phyloP scores from a whole-genome alignment of 306 rosid genomes.

The Adenanthera pavonina region DNA sequence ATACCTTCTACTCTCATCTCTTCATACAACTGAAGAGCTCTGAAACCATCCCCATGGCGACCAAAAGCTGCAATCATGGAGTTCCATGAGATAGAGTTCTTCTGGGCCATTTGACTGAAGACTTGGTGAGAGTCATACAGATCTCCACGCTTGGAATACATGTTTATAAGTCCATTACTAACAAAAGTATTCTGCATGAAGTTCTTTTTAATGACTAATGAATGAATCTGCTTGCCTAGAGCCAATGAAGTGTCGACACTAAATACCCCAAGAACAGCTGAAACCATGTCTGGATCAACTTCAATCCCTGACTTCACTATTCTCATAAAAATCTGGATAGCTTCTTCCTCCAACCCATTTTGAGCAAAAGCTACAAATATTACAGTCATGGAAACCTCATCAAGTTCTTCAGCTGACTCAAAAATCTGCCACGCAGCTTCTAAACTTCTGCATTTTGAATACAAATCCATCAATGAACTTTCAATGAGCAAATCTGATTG shows the following conservation, averaged over 20 bases:
- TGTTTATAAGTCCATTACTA: constrained; percentile 83
- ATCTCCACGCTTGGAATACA: constrained; percentile 92
- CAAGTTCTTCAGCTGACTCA: constrained; percentile 73
- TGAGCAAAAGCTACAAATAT: constrained; percentile 88
- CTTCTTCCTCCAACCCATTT: constrained; percentile 85
- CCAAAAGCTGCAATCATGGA: constrained; percentile 89
- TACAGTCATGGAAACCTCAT: constrained; percentile 81
- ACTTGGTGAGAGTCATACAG: constrained; percentile 61
- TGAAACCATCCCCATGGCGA: constrained; percentile 78
- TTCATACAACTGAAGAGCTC: constrained; percentile 68
- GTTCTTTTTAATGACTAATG: constrained; percentile 63
- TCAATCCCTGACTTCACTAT: constrained; percentile 68
- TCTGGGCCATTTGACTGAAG: constrained; percentile 60
- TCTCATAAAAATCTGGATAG: constrained; percentile 71
- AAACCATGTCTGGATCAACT: constrained; percentile 72
- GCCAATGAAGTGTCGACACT: constrained; percentile 74
- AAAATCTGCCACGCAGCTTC: constrained; percentile 78
- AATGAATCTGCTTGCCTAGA: constrained; percentile 78
- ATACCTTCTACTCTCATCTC: constrained; percentile 64
- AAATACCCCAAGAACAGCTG: constrained; percentile 87
- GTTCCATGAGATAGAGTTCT: constrained; percentile 81
- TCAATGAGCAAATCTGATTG: constrained; percentile 75
- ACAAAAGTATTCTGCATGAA: constrained; percentile 69
- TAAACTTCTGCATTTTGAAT: constrained; percentile 76
- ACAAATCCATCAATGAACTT: constrained; percentile 93